Percentiles rank a stretch among this genome's conserved stretches.
Conservation (phyloP, 495 filamentous ascomycete species). For the Glutinoglossum americanum region DNA sequence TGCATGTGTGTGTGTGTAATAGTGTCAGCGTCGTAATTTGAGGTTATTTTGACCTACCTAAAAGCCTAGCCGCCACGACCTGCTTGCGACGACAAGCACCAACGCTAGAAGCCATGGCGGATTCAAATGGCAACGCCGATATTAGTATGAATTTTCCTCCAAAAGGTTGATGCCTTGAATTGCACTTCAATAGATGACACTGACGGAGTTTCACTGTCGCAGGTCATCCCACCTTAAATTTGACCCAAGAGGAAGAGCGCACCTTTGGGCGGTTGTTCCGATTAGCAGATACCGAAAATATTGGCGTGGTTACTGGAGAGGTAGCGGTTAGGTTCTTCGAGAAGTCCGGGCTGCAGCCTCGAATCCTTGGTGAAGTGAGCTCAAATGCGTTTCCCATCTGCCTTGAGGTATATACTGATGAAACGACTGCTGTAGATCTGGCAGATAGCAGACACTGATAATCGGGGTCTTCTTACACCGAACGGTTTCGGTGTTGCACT, state of each 20-base stretch:
- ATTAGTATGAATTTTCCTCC: background rate
- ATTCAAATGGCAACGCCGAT: background rate
- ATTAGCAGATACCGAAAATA: conserved; percentile 66
- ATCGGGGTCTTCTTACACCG: conserved; percentile 77
- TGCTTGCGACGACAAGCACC: background rate
- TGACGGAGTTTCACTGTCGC: background rate
- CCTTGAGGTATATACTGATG: background rate
- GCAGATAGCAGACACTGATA: conserved; percentile 95
- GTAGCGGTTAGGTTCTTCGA: conserved; percentile 96
- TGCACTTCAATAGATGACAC: background rate
- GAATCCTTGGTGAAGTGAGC: conserved; percentile 70
- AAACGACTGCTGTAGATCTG: conserved; percentile 48
- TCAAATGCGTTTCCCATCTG: conserved; percentile 2
- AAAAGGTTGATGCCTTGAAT: background rate
- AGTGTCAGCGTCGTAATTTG: background rate
- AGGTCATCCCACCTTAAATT: conserved; percentile 56
- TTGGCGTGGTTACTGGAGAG: conserved; percentile 91
- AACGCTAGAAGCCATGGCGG: background rate
- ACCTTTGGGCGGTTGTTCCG: conserved; percentile 80
- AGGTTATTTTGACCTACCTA: background rate
- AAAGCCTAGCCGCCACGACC: background rate
- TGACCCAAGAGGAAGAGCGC: conserved; percentile 81
- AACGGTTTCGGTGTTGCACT: conserved; percentile 80
- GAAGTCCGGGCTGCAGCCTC: conserved; percentile 69
- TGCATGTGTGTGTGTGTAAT: background rate